Percentiles rank a stretch among this genome's conserved stretches.
These are phyloP conservation scores for Wickerhamomyces tratensis DNA, from an alignment of 805 yeast genomes.

Conservation along the genomic window DNA sequence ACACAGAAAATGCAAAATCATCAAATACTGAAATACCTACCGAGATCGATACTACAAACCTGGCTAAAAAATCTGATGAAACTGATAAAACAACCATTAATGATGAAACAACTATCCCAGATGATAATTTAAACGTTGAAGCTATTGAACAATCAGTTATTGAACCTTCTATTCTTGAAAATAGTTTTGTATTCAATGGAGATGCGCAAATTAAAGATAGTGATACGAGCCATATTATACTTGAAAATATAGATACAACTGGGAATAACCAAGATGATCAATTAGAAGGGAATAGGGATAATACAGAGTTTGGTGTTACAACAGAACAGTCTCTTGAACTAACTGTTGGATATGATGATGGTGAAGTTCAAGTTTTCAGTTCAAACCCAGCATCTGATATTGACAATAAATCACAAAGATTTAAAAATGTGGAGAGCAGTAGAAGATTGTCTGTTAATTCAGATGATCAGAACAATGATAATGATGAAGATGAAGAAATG, in stretches of 20 bases:
- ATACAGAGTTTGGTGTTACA: slow-evolving; percentile 5
- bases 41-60: slow-evolving; percentile 1
- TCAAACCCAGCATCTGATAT: not conserved
- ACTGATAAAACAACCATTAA: too few species aligned
- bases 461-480: slow-evolving; percentile 12
- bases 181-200: too few species aligned
- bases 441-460: slow-evolving; percentile 9
- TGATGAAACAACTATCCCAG: too few species aligned
- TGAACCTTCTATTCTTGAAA: too few species aligned
- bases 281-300: slow-evolving; percentile 14
- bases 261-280: slow-evolving; percentile 6
- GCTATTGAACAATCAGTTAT: too few species aligned
- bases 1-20: not conserved
- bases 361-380: not conserved
- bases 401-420: not conserved
- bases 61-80: not conserved
- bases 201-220: not conserved
- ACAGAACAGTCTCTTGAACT: too few species aligned
- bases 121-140: too few species aligned
- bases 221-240: not conserved
- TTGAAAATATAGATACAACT: not conserved
- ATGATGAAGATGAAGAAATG: not conserved
- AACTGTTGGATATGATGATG: not conserved
- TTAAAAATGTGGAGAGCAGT: not conserved
- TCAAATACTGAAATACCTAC: slow-evolving; percentile 1